Evolutionary conservation across 2,329 filamentous ascomycete genomes (phyloP), one percentile per base, ranked within the genome.

Genomic region (Exophiala dermatitidis): DNA sequence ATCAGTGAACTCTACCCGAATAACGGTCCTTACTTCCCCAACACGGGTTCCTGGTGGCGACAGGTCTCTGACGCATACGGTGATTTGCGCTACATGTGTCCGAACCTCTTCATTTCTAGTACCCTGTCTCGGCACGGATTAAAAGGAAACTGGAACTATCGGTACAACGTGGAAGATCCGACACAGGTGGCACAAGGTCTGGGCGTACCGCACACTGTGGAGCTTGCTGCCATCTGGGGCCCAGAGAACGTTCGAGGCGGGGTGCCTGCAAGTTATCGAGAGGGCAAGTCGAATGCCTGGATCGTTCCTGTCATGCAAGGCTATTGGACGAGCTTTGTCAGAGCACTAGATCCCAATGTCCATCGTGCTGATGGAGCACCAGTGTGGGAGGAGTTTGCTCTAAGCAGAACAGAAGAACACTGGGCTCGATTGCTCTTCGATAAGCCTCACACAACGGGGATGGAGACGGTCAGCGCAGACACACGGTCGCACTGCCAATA

Each of bases 251-350:
- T 77, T 2, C 68, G 71, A 26, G 69, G 71, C 3, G 64, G 58
- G 0, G 67, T 75, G 1, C 83, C 84, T 0, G 63, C 64, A 2
- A 83, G 78, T 44, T 88, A 88, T 60, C 66, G 66, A 5, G 64
- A 70, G 8, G 53, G 52, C 1, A 36, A 36, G 0, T 73, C 71
- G 2, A 88, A 89, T 59, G 76, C 71, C 1, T 64, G 65, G 0
- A 80, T 85, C 4, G 74, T 85, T 1, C 73, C 78, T 0, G 69
- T 85, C 0, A 77, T 86, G 30, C 83, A 88, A 63, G 77, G 74
- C 0, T 90, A 89, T 67, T 90, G 85, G 84, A 80, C 82, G 1
- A 86, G 82, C 59, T 90, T 90, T 64, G 81, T 90, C 56, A 71
- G 78, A 29, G 74, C 73, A 0, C 75, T 81, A 36, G 74, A 90